These are phyloP conservation scores for Solanum piurae DNA, from an alignment of 257 asterid species.

Conservation along the genomic window DNA sequence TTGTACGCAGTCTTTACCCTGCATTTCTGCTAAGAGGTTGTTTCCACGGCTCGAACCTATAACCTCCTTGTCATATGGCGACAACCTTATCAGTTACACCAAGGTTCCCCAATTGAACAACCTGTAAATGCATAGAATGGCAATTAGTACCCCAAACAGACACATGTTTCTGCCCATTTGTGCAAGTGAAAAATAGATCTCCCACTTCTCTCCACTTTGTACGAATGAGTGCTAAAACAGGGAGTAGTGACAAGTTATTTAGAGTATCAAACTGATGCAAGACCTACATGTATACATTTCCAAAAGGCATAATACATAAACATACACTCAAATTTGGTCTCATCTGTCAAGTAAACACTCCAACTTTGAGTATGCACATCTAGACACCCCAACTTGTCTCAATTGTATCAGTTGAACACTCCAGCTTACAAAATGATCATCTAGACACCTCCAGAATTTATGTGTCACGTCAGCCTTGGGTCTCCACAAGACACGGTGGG, in stretches of 20 bases:
- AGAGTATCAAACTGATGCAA: neutral
- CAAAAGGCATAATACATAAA: neutral
- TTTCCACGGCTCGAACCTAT: neutral
- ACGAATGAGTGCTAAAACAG: neutral
- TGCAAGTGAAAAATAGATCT: neutral
- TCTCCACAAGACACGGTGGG: neutral
- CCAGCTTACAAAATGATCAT: neutral
- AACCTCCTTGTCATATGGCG: neutral
- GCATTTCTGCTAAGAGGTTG: neutral
- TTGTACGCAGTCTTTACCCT: neutral
- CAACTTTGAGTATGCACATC: neutral
- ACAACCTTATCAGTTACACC: neutral
- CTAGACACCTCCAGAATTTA: neutral
- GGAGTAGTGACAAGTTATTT: neutral
- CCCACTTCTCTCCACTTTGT: neutral
- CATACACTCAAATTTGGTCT: neutral
- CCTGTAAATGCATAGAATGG: neutral
- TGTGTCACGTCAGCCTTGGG: neutral
- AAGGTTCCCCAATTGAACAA: neutral
- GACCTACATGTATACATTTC: neutral
- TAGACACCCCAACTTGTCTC: neutral
- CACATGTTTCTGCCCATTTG: neutral
- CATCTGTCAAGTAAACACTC: neutral
- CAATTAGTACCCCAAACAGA: neutral
- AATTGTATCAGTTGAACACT: neutral